Evolutionary conservation across 1,284 basidiomycete genomes (phyloP).

Genomic region (Ceratorhiza oryzae-sativae): DNA sequence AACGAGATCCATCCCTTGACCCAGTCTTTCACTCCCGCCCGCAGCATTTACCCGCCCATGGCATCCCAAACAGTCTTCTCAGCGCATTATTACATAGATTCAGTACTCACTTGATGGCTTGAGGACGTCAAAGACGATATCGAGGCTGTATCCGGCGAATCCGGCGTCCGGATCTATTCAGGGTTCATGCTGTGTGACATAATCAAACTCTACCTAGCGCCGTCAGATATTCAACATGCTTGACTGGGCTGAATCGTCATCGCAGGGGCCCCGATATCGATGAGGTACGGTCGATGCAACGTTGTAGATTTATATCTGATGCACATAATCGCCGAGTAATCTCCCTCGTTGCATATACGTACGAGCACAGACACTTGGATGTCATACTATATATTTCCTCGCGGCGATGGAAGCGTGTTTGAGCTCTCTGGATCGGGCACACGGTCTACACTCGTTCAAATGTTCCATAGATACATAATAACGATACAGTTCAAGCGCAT

Average conservation of each 20-base stretch:
- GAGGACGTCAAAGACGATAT: constrained; percentile 25
- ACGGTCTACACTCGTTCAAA: too few species aligned
- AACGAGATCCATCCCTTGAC: constrained; percentile 2
- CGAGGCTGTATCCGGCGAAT: constrained; percentile 9
- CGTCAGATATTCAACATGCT: not conserved
- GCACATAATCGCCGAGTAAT: not conserved
- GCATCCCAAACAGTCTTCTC: not conserved
- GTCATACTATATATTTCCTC: not conserved
- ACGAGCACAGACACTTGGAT: not conserved
- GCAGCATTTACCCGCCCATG: not conserved
- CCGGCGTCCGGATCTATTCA: constrained; percentile 29
- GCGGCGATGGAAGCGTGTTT: constrained; percentile 1
- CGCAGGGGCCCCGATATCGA: constrained; percentile 12
- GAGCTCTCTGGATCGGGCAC: not conserved
- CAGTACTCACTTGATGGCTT: constrained; percentile 36
- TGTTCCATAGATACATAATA: not conserved
- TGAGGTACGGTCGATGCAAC: constrained; percentile 1
- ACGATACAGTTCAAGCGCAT: not conserved
- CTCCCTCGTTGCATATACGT: constrained; percentile 10
- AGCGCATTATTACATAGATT: constrained; percentile 23
- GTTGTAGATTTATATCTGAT: not conserved
- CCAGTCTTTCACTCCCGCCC: not conserved
- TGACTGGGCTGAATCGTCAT: not conserved
- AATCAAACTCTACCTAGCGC: constrained; percentile 14
- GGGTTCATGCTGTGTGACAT: constrained; percentile 21